Evolutionary conservation across 768 basidiomycete genomes (phyloP), one percentile per base, ranked within the genome.

Genomic region (Tylopilus rubrobrunneus): DNA sequence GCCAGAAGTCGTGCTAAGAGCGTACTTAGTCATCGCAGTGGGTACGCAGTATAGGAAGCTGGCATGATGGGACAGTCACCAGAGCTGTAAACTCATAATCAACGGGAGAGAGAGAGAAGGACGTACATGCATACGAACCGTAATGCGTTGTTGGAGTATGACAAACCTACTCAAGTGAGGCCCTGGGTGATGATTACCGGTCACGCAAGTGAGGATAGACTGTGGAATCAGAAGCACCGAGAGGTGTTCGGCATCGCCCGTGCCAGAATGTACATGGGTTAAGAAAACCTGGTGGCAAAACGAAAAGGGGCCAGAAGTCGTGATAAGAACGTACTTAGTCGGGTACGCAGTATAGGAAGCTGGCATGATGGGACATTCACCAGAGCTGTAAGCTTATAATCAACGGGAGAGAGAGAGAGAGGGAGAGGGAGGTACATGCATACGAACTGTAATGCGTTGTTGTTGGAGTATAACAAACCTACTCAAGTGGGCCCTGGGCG

Each of bases 251-350:
- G 84, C 82, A 27, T 71, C 75, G 27, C 87, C 86, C 1, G 82
- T 84, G 2, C 80, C 83, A 44, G 83, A 85, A 61, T 84, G 81
- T 8, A 84, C 78, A 59, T 87, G 84, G 1, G 84, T 86, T 36
- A 87, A 67, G 52, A 77, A 78, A 0, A 86, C 84, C 78, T 86
- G 58, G 34, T 48, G 23, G 36, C 29, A 36, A 3, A 4, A 11
- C 34, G 12, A 36, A 7, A 19, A 19, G 19, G 19, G 19, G 19
- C 19, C 19, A 19, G 19, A 29, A 29, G 29, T 29, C 42, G 21
- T 49, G 5, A 31, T 19, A 45, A 19, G 2, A 5, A 29, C 23
- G 37, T 36, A 82, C 81, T 71, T 84, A 4, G 76, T 76, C 8
- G 0, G 85, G 85, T 11, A 84, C 69, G 56, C 82, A 83, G 3